Evolutionary conservation across 2,329 filamentous ascomycete species (phyloP).

Genomic region (Aspergillus eucalypticola): DNA sequence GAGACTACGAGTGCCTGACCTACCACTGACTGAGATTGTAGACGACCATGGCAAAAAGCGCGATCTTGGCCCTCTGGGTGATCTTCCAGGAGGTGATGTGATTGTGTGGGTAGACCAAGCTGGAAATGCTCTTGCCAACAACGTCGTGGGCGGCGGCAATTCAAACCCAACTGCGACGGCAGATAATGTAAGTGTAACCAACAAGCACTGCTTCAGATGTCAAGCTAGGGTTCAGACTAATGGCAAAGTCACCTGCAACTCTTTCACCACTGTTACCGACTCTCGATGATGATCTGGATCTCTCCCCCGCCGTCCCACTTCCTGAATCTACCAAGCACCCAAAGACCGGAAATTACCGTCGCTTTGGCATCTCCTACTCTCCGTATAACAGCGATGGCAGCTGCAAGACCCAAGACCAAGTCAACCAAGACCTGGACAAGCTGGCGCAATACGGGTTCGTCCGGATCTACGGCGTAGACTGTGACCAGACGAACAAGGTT

Average conservation of each 20-base stretch:
- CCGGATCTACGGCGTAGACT: conserved; percentile 79
- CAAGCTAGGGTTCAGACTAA: background rate
- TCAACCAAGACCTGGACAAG: conserved; percentile 63
- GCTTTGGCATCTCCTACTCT: conserved; percentile 58
- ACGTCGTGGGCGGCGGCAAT: conserved; percentile 40
- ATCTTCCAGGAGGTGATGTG: conserved; percentile 39
- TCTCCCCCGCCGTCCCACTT: conserved; percentile 8
- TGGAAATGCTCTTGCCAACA: conserved; percentile 50
- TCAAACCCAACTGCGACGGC: conserved; percentile 5
- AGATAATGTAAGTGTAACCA: conserved; percentile 15
- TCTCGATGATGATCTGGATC: background rate
- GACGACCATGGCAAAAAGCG: conserved; percentile 28
- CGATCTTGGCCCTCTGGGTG: conserved; percentile 37
- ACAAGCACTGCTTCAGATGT: background rate
- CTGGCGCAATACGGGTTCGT: conserved; percentile 63
- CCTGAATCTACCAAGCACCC: conserved; percentile 2
- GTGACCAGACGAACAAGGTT: conserved; percentile 67
- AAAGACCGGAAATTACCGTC: conserved; percentile 10
- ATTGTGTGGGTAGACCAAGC: conserved; percentile 62
- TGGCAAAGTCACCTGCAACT: background rate
- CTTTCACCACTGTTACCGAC: background rate
- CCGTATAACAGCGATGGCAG: conserved; percentile 57
- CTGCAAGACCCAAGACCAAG: conserved; percentile 67
- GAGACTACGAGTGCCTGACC: conserved; percentile 4
- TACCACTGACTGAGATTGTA: conserved; percentile 16